A percentile compares a stretch with the other conserved stretches of the same genome.
phyloP scores from a whole-genome alignment of 176 grass and related monocot species.

The Rhynchospora breviuscula region DNA sequence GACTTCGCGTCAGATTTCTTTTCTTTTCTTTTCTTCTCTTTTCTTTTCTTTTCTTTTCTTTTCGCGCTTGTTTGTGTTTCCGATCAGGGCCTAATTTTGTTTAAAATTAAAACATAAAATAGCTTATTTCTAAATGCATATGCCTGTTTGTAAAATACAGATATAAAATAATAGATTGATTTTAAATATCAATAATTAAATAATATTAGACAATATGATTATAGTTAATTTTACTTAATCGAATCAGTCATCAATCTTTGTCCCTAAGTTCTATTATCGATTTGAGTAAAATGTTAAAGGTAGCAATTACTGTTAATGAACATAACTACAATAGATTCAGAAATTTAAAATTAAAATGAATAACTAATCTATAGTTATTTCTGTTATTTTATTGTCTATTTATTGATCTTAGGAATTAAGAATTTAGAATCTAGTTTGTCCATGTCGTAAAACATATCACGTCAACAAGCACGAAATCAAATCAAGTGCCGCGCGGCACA shows the following conservation, averaged over 20 bases:
- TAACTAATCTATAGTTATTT: background rate
- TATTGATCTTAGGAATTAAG: background rate
- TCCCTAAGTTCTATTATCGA: background rate
- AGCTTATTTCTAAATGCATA: background rate
- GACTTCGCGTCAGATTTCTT: no score
- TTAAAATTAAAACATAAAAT: background rate
- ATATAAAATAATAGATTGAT: background rate
- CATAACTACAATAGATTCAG: background rate
- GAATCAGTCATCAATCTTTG: no score
- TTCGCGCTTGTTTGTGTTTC: no score
- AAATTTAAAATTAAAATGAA: background rate
- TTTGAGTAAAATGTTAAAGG: background rate
- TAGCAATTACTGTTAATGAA: background rate
- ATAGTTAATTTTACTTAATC: background rate
- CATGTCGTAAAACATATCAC: background rate
- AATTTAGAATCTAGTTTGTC: background rate
- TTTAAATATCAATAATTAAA: background rate
- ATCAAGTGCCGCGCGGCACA: no score
- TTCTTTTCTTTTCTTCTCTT: no score
- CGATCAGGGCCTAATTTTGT: no score
- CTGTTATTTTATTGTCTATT: background rate
- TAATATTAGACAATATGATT: background rate
- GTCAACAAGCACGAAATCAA: background rate
- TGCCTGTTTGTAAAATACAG: background rate
- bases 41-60: no score